Evolutionary conservation across 2,329 filamentous ascomycete genomes (phyloP).

Genomic region (Fusarium denticulatum): DNA sequence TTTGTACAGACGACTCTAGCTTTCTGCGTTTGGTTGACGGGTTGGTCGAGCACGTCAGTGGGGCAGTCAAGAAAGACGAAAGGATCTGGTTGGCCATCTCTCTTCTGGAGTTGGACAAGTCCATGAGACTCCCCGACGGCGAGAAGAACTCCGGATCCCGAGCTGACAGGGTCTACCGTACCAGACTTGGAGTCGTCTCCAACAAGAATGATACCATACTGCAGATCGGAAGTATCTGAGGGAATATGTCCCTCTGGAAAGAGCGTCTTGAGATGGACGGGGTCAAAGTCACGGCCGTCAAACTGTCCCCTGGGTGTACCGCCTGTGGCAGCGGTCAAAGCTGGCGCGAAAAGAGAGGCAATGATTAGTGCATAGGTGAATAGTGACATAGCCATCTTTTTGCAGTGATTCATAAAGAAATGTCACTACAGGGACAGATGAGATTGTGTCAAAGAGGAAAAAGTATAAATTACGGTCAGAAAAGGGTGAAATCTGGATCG

Average conservation of each 20-base stretch:
- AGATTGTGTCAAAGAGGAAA: too few species aligned
- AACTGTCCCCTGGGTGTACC: fast-evolving
- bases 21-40: conserved; percentile 11
- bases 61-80: not conserved
- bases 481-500: too few species aligned
- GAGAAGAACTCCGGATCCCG: not conserved
- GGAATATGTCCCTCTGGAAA: not conserved
- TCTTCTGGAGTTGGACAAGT: not conserved
- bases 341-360: not conserved
- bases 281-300: not conserved
- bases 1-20: conserved; percentile 6
- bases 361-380: not conserved
- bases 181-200: not conserved
- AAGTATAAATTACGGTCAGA: too few species aligned
- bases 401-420: not conserved
- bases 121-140: not conserved
- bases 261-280: not conserved
- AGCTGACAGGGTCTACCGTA: fast-evolving
- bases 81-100: not conserved
- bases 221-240: fast-evolving
- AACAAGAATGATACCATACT: not conserved
- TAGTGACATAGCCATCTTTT: not conserved
- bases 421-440: too few species aligned
- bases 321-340: not conserved
- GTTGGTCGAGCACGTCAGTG: fast-evolving